Evolutionary conservation across 2,329 filamentous ascomycete genomes (phyloP), one percentile per base, ranked within the genome.

Genomic region (Aureobasidium sp.): DNA sequence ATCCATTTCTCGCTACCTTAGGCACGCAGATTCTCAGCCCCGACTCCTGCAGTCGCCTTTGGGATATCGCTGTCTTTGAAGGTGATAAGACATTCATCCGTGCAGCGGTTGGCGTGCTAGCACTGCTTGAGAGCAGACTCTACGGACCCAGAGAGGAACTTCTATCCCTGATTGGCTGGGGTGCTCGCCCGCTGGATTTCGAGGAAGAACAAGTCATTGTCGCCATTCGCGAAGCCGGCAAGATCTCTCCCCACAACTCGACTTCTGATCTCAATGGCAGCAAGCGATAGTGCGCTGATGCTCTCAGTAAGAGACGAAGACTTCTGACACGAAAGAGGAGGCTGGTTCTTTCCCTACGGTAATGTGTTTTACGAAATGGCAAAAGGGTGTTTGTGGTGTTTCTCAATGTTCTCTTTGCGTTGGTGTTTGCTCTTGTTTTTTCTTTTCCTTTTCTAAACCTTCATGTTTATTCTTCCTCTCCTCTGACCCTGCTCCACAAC

Each of bases 31-130:
- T 82, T 43, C 75, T 90, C 4, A 81, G 82, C 8, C 79, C 92
- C 17, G 89, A 92, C 68, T 83, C 88, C 67, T 87, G 85, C 4
- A 84, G 85, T 1, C 78, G 90, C 2, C 74, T 94, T 13, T 93
- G 89, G 88, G 90, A 95, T 66, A 84, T 93, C 0, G 91, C 90
- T 67, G 85, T 89, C 3, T 91, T 95, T 66, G 90, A 95, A 70
- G 89, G 89, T 29, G 90, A 95, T 66, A 79, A 83, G 1, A 79
- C 89, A 1, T 77, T 92, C 0, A 82, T 93, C 7, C 79, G 89
- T 0, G 88, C 88, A 1, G 87, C 84, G 0, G 86, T 92, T 0
- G 90, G 87, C 0, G 77, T 89, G 20, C 73, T 94, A 24, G 72
- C 74, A 0, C 71, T 72, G 7, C 67, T 84, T 1, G 84, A 86